Evolutionary conservation across 2,329 filamentous ascomycete genomes (phyloP).

Genomic region (Xylariomycetidae sp.): DNA sequence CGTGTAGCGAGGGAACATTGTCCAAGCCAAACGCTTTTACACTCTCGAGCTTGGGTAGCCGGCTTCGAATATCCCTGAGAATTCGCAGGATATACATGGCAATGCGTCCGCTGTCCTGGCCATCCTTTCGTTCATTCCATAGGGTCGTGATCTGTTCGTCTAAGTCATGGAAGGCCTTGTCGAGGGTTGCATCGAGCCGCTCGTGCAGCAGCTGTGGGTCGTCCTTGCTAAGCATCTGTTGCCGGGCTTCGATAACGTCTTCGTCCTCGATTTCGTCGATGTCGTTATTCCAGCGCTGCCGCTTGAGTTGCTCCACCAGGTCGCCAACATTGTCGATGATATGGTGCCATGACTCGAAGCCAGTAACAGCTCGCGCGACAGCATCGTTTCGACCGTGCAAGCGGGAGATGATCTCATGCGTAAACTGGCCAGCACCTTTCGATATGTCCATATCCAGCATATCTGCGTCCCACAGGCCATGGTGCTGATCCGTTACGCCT

Average conservation of each 20-base stretch:
- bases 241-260: constrained; percentile 59
- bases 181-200: constrained; percentile 50
- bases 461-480: constrained; percentile 61
- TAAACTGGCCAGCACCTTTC: constrained; percentile 61
- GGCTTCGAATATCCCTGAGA: constrained; percentile 65
- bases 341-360: constrained; percentile 68
- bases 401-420: constrained; percentile 61
- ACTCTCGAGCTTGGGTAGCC: constrained; percentile 49
- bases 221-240: constrained; percentile 63
- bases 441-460: constrained; percentile 60
- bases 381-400: constrained; percentile 66
- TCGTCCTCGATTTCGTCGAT: constrained; percentile 70
- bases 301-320: constrained; percentile 58
- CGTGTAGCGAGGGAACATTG: constrained; percentile 60
- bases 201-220: constrained; percentile 61
- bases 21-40: constrained; percentile 52
- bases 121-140: constrained; percentile 40
- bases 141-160: constrained; percentile 47
- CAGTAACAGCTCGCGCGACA: constrained; percentile 54
- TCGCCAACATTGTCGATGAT: constrained; percentile 61
- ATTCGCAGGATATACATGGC: constrained; percentile 66
- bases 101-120: constrained; percentile 43
- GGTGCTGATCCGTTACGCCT: constrained; percentile 42
- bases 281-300: constrained; percentile 70
- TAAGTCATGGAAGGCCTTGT: constrained; percentile 51